Base-by-base conservation (phyloP, 352 stramenopile genomes). In the Pythium biforme region DNA sequence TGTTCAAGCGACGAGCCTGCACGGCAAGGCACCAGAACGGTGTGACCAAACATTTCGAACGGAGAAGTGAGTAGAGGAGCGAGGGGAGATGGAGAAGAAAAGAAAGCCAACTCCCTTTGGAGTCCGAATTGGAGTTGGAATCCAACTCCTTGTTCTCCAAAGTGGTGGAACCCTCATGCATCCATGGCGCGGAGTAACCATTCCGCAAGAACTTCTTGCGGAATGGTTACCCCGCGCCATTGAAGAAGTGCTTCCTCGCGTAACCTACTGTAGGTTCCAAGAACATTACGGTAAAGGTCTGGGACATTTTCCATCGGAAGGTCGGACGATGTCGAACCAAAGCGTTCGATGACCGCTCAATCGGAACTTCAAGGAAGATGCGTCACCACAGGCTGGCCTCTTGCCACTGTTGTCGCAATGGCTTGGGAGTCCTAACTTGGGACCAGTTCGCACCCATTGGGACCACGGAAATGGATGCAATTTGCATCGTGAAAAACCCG, bases 381-480 rank as follows among this genome's bases (percentile, higher is more conserved):
- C n/a, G 40, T 12, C 39, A 37, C 31, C 8, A 37, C 31, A 8
- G 31, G 7, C 14, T 11, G 31, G 31, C 7, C n/a, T n/a, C n/a
- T 37, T 12, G 31, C 31, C 31, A 17, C 40, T 47, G 19, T 11
- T 47, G 40, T 47, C 40, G 19, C 40, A 47, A 9, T 47, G 7
- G 40, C 34, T 47, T 43, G 37, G 37, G 37, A 43, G n/a, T n/a
- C n/a, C n/a, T n/a, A n/a, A n/a, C n/a, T 47, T 47, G 40, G 40
- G 40, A 47, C 40, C 40, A 47, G 40, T 47, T 47, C 14, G 40
- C 40, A 47, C 40, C 40, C 40, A 47, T 47, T 11, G 40, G 40
- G n/a, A n/a, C 9, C 17, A 14, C 37, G 37, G 37, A n/a, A 43
- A n/a, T 20, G 37, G 37, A 43, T 43, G 15, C 37, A 43, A 43